Base-by-base conservation (phyloP, 345 rosid genomes). In the Abelmoschus esculentus region DNA sequence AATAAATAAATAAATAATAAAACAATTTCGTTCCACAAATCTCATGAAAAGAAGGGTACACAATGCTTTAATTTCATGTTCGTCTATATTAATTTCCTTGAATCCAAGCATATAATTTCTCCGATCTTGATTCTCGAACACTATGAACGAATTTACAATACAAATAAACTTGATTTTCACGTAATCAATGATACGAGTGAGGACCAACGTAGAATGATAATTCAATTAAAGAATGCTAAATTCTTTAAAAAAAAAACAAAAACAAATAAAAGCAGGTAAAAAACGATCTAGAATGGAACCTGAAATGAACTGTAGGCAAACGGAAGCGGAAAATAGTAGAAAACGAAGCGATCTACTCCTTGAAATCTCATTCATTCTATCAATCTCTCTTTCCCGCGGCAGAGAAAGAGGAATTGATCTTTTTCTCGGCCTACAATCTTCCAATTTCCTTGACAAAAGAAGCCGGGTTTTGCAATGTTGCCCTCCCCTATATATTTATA, bases 281-380 rank as follows among this genome's bases (percentile, higher is more conserved):
- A 12, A 44, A 17, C 2, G 54, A 64, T 64, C 68, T 64, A 66
- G 72, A 22, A 73, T 61, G 74, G 60, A 79, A 88, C 96, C 96
- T 81, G 86, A 46, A 70, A 86, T 14, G 62, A 80, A 79, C 58
- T 81, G 91, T 8, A 83, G 79, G 75, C 18, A 73, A 77, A 87
- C 58, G 32, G 80, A 81, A 68, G 80, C 78, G 74, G 80, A 72
- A 31, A 87, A 70, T 3, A 85, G 26, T 17, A 73, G 36, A 59
- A 42, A 67, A 54, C 73, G 75, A 63, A 74, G 74, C 59, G 85
- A 83, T 80, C 81, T 61, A 67, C 60, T 67, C 53, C 71, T 69
- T 14, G 59, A 69, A 70, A 72, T 77, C 66, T 66, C 80, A 71
- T 66, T 78, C 92, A 83, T 77, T 31, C 67, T 70, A 73, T 77